Evolutionary conservation across 169 alveolate species (phyloP), one percentile per base, ranked within the genome.

Genomic region (Besnoitia besnoiti): DNA sequence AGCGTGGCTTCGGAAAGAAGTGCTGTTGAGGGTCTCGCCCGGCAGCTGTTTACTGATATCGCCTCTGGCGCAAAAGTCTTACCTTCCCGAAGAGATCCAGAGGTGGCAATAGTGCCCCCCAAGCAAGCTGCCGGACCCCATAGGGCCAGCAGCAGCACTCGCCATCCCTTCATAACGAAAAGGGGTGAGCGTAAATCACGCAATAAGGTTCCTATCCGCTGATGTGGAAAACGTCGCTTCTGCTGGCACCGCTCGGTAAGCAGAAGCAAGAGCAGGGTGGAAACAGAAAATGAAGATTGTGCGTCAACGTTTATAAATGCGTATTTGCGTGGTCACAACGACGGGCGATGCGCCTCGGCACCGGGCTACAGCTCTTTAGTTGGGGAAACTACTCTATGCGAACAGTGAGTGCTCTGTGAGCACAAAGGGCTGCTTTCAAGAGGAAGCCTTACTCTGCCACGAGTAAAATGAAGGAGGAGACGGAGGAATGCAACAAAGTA

Each of bases 101-200:
- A 73, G 2, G 46, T 35, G 39, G 12, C 24, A 1, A 42, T 42
- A n/a, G 82, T 19, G 12, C 3, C 82, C 24, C 82, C n/a, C 14
- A 37, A 0, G 82, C 16, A 0, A 10, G 44, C 82, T 37, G 82
- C 46, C 82, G 14, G 82, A 24, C 47, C 82, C 82, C 16, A 42
- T n/a, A 73, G 82, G 82, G 47, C n/a, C 82, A 73, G 82, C 82
- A 37, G 46, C 46, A n/a, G 82, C n/a, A 73, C 27, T 73, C 39
- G 47, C 82, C 82, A 73, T 73, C 44, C 46, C 14, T 73, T 73
- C 82, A 35, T n/a, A n/a, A n/a, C 67, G 67, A 0, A n/a, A 8
- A 55, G 5, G 3, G 33, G 33, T 1, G 24, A 55, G 30, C 67
- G 1, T 21, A 55, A 55, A 55, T n/a, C 67, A 49, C 7, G 12